Evolutionary conservation across 2,329 filamentous ascomycete species (phyloP).

Genomic region (Ascosphaera pollenicola): DNA sequence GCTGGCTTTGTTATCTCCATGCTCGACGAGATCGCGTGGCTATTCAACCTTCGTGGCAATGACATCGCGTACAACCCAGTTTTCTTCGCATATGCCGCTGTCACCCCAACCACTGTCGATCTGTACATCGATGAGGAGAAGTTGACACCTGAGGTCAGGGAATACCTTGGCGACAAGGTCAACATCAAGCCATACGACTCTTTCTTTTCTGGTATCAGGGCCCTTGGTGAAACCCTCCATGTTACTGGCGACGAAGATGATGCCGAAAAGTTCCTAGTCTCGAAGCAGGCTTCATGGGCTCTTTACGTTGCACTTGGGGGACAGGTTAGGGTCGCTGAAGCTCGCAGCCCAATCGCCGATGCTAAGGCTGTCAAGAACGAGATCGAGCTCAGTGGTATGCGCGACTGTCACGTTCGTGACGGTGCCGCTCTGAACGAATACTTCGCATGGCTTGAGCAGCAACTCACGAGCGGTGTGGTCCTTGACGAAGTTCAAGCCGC

Average conservation of each 20-base stretch:
- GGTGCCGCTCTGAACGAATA: conserved; percentile 78
- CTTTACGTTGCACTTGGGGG: conserved; percentile 70
- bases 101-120: conserved; percentile 54
- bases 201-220: conserved; percentile 58
- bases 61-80: conserved; percentile 97
- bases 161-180: conserved; percentile 49
- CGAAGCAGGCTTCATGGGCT: conserved; percentile 83
- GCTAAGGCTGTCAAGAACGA: conserved; percentile 91
- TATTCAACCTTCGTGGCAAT: conserved; percentile 89
- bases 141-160: conserved; percentile 42
- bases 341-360: conserved; percentile 69
- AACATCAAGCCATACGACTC: conserved; percentile 58
- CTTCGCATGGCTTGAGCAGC: conserved; percentile 91
- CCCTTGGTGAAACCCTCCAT: conserved; percentile 28
- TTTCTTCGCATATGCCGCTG: conserved; percentile 86
- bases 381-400: conserved; percentile 76
- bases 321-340: conserved; percentile 63
- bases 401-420: conserved; percentile 78
- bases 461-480: conserved; percentile 46
- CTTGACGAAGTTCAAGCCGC: conserved; percentile 83
- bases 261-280: conserved; percentile 52
- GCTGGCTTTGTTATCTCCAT: conserved; percentile 74
- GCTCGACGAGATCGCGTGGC: conserved; percentile 92
- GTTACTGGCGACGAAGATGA: conserved; percentile 21
- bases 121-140: conserved; percentile 73